Evolutionary conservation across 2,329 filamentous ascomycete genomes (phyloP), one percentile per base, ranked within the genome.

Genomic region (Aspergillus sp.): DNA sequence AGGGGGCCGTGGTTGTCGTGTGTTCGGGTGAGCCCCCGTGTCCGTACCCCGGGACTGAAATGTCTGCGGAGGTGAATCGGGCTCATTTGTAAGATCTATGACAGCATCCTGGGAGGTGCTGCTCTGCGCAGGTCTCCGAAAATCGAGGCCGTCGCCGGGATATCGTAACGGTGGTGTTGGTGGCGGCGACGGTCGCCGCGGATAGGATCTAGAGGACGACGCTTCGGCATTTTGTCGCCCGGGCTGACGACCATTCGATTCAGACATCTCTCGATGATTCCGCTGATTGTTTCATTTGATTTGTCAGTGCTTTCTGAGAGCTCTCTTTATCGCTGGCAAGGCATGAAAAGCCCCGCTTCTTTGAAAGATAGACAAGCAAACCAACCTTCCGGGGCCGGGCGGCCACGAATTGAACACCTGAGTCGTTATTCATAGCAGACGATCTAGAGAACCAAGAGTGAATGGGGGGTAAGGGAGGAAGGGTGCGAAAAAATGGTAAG

Each of bases 91-190:
- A 20, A 82, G 67, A 64, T 82, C 79, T 36, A 82, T 81, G 9
- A 80, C 72, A 53, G 77, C 72, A 50, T 71, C 70, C 22, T 66
- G 55, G n/a, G 69, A 59, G n/a, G 65, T 75, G 4, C 73, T 75
- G 4, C 73, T 77, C 73, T 78, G 76, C 16, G 77, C 71, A 1
- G 85, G 85, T 60, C 82, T 76, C 59, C 84, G 76, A 62, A 78
- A 83, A 63, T 87, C 85, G 49, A 80, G 74, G 4, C 84, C 84
- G 73, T 85, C 82, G n/a, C 84, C 81, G 14, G 76, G 69, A 63
- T 73, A 82, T 62, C 78, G 74, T 60, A 68, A 65, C 4, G 39
- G 42, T 49, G 67, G 68, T 68, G 24, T 24, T 24, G 74, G 72
- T 63, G 73, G 62, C 66, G 69, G 49, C 73, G 52, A 62, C 64